Base-by-base conservation (phyloP, 306 rosid species). In the Fragaria nilgerrensis region DNA sequence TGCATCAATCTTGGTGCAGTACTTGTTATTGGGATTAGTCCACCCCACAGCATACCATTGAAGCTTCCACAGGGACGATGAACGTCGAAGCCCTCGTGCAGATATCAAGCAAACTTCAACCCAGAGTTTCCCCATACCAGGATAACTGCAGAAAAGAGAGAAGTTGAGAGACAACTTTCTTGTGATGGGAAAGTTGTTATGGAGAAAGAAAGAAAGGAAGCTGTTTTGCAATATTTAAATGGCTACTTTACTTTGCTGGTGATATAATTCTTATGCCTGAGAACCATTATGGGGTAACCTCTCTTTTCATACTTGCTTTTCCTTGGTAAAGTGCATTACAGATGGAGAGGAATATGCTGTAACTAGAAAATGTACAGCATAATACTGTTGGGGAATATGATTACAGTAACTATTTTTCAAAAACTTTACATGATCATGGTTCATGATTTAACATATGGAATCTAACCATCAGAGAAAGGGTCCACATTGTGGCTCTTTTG, bases 31-130 rank as follows among this genome's bases (percentile, higher is more conserved):
- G 15, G 85, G 80, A 80, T 93, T 92, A 65, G 91, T 78, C 97
- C 98, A 93, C 25, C 88, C 96, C 50, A 93, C 97, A 7, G 92
- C 98, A 69, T 78, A 89, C 97, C 95, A 93, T 55, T 89, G 98
- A 70, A 89, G 95, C 85, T 87, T 93, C 93, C 91, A 89, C 15
- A 91, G 80, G 59, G 90, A 82, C 12, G 87, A 81, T 15, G 95
- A 81, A 62, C 82, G 91, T 72, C 85, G 83, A 14, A 93, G 87
- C 68, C 89, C 95, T 10, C 93, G 83, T 32, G 98, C 97, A 59
- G 98, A 91, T 77, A 89, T 82, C 85, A 93, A 77, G 86, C 90
- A 85, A 44, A 89, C 87, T 82, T 91, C 98, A 13, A 93, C 83
- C 95, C 90, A 89, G 80, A 79, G 82, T 75, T 83, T 89, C 63